Base-by-base conservation (phyloP, 2,329 filamentous ascomycete species). In the Apiospora marii region DNA sequence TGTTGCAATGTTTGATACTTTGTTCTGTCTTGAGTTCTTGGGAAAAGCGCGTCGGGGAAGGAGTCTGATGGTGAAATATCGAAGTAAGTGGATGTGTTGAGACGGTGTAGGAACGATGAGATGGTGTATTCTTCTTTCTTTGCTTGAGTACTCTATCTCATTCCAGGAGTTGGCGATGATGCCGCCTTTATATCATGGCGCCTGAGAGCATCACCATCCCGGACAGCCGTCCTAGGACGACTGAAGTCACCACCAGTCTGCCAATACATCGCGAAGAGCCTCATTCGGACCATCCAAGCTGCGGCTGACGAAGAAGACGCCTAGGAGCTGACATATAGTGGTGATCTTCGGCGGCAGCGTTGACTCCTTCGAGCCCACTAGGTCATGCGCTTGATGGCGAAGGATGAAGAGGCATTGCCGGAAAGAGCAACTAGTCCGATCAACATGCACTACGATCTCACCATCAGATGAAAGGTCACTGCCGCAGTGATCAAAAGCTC, bases 311-410 rank as follows among this genome's bases (percentile, higher is more conserved):
- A 41, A 41, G 58, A 64, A 41, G 58, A 64, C 34, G 58, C 58
- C 58, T 64, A 64, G 34, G n/a, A 64, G 58, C 58, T 64, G 58
- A 64, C 58, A 64, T 37, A 41, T 13, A n/a, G 19, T n/a, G 34
- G 19, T 64, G 58, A 41, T 64, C 34, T 13, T 19, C 34, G 58
- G 34, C 19, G 58, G 22, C 58, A 34, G 19, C 58, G 58, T n/a
- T 12, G 58, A 22, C 22, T 41, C 34, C 58, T 64, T 64, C 34
- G 34, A 64, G 19, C 8, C 41, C 58, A 64, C 58, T 14, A 64
- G 13, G 58, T n/a, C 58, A 16, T 64, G 5, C 34, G 22, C 1
- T 41, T 22, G 58, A 41, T 64, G 58, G 10, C 41, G 19, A 64
- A 24, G 34, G 5, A 24, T 19, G 58, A 61, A n/a, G 58, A 4